Evolutionary conservation across 306 rosid species (phyloP).

Genomic region (Corylus americana): DNA sequence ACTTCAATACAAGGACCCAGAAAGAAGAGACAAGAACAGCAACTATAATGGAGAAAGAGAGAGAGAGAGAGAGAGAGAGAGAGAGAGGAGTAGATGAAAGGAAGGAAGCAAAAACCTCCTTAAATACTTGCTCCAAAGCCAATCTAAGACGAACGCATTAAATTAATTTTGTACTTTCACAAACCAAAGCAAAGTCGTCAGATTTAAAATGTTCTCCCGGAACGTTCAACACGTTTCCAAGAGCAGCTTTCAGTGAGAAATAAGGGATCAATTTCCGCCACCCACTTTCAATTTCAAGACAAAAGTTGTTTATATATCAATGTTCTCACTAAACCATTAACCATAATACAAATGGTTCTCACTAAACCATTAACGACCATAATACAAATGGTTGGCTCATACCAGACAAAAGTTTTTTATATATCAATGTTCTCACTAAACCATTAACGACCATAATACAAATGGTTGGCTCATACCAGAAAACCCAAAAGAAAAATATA

Average conservation of each 20-base stretch:
- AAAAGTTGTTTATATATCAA: too few relatives aligned
- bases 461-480: too few relatives aligned
- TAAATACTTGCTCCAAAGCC: conserved; percentile 26
- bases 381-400: too few relatives aligned
- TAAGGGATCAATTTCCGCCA: conserved; percentile 25
- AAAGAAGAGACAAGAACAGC: not conserved
- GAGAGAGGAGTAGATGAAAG: conserved; percentile 13
- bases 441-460: too few relatives aligned
- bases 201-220: conserved; percentile 22
- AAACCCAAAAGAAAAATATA: too few relatives aligned
- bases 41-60: not conserved
- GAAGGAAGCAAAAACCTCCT: not conserved
- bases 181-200: conserved; percentile 39
- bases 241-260: conserved; percentile 25
- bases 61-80: not conserved
- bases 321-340: too few relatives aligned
- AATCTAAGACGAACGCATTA: not conserved
- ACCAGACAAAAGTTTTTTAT: too few relatives aligned
- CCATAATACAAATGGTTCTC: too few relatives aligned
- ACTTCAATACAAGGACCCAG: not conserved
- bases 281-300: not conserved
- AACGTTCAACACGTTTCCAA: conserved; percentile 33
- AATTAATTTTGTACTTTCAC: conserved; percentile 9
- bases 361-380: too few relatives aligned
- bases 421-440: too few relatives aligned